phyloP scores from a whole-genome alignment of 306 rosid genomes.

The Vigna unguiculata region DNA sequence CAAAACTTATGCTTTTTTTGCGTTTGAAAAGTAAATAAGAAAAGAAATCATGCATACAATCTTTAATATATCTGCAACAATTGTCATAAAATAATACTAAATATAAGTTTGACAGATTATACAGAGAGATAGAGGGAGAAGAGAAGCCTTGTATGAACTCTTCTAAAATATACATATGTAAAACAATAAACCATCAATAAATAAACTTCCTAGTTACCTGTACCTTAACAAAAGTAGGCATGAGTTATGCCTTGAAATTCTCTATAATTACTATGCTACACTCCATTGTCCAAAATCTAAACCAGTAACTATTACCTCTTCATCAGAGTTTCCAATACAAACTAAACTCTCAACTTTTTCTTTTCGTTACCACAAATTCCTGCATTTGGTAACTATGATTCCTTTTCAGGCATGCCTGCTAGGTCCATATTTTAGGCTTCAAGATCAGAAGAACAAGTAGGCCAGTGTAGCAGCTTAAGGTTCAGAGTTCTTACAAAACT shows the following conservation, averaged over 20 bases:
- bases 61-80: too few species aligned
- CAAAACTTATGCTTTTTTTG: too few species aligned
- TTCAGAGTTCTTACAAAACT: neutral
- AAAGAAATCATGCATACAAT: too few species aligned
- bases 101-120: too few species aligned
- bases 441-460: neutral
- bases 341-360: conserved; percentile 6
- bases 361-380: neutral
- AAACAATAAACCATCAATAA: conserved; percentile 1
- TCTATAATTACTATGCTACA: conserved; percentile 16
- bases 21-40: too few species aligned
- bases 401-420: neutral
- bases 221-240: conserved; percentile 36
- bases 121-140: too few species aligned
- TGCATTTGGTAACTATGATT: conserved; percentile 16
- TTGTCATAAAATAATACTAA: too few species aligned
- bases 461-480: conserved; percentile 11
- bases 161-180: conserved; percentile 4
- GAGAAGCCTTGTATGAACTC: neutral
- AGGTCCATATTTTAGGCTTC: neutral
- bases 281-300: conserved; percentile 11
- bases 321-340: conserved; percentile 6
- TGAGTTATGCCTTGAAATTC: conserved; percentile 39
- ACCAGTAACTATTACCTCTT: neutral
- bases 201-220: conserved; percentile 7